A percentile compares a stretch with the other conserved stretches of the same genome.
These are phyloP conservation scores for Suillus clintonianus DNA, from an alignment of 768 basidiomycete genomes.

Conservation along the genomic window DNA sequence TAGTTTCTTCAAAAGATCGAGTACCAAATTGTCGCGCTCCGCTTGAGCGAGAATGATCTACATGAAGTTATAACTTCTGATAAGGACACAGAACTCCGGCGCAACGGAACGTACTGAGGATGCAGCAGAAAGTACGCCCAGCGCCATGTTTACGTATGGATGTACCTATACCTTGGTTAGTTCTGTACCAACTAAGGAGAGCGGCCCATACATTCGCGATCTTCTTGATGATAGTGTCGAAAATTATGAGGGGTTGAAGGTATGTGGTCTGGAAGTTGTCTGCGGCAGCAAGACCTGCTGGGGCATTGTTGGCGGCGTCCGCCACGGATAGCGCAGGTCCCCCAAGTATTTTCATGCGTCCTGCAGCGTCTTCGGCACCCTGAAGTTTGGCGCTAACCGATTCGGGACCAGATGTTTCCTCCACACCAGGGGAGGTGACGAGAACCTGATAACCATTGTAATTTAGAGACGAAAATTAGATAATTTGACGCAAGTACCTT, in stretches of 20 bases:
- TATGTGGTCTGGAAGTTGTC: too few species aligned
- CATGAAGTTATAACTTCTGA: not conserved
- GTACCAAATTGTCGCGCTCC: not conserved
- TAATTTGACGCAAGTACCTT: too few species aligned
- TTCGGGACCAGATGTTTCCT: too few species aligned
- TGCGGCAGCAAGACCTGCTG: too few species aligned
- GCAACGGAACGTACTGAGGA: not conserved
- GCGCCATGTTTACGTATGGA: slow-evolving; percentile 5
- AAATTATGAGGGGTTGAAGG: slow-evolving; percentile 1
- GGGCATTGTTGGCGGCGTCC: too few species aligned
- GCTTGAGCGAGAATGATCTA: slow-evolving; percentile 5
- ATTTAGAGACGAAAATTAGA: too few species aligned
- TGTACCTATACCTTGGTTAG: not conserved
- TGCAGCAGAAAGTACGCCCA: not conserved
- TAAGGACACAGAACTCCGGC: not conserved
- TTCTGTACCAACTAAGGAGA: not conserved
- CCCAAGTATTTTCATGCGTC: too few species aligned
- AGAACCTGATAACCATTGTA: too few species aligned
- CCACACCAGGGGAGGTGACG: too few species aligned
- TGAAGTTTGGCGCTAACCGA: too few species aligned
- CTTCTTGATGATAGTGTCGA: not conserved
- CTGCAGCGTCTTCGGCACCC: too few species aligned
- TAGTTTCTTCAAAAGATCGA: not conserved
- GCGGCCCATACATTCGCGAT: not conserved
- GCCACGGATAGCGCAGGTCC: too few species aligned